Evolutionary conservation across 1,284 basidiomycete genomes (phyloP), one percentile per base, ranked within the genome.

Genomic region (Schizopora paradoxa): DNA sequence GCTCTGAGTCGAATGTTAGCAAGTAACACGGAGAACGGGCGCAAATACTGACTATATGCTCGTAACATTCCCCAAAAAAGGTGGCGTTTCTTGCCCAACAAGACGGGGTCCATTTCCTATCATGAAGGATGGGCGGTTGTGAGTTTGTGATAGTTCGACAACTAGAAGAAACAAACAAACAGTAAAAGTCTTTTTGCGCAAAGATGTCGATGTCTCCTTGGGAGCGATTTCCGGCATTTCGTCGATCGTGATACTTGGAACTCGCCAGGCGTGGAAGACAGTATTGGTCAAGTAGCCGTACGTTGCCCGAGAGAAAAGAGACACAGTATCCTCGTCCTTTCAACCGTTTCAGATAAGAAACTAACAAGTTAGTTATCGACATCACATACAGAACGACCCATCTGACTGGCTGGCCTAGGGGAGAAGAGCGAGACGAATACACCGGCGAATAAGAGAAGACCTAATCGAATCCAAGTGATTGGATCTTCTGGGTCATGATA

Each of bases 341-440:
- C 43, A 19, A n/a, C n/a, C n/a, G n/a, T n/a, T n/a, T n/a, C n/a
- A n/a, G n/a, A n/a, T n/a, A n/a, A n/a, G n/a, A n/a, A n/a, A n/a
- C n/a, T n/a, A n/a, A n/a, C n/a, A n/a, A n/a, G n/a, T n/a, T n/a
- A n/a, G n/a, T n/a, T n/a, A n/a, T n/a, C n/a, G n/a, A n/a, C n/a
- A n/a, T n/a, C 10, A 40, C 60, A 31, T 44, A 62, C 69, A 50
- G n/a, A n/a, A n/a, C n/a, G n/a, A n/a, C n/a, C n/a, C n/a, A n/a
- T n/a, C n/a, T n/a, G n/a, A n/a, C n/a, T n/a, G n/a, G n/a, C n/a
- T 10, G 52, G 55, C 6, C 70, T 65, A 10, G 77, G 76, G n/a
- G 66, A 62, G 37, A 70, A 47, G 2, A 76, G 55, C 0, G 77
- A 76, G 10, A 78, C 58, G 16, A 70, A 47, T 1, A 72, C 56